Evolutionary conservation across 306 rosid genomes (phyloP), one percentile per base, ranked within the genome.

Genomic region (Luffa acutangula): DNA sequence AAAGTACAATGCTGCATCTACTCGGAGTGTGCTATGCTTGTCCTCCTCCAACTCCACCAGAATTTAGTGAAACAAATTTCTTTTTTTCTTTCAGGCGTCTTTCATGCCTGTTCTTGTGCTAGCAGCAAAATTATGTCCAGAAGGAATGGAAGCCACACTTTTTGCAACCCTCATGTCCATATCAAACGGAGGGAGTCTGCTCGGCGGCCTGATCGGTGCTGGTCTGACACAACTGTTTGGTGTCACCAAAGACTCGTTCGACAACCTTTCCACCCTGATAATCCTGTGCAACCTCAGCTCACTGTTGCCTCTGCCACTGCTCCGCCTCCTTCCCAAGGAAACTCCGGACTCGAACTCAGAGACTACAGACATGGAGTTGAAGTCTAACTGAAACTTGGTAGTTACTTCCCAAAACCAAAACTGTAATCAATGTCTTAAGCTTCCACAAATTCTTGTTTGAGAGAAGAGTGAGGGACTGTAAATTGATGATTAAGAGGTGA

Each of bases 91-190:
- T 49, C 78, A 75, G 99, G 99, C 96, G 77, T 96, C 99, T 81
- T 93, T 96, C 89, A 93, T 95, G 98, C 98, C 98, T 2, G 97
- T 94, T 87, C 97, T 95, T 77, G 99, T 95, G 81, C 88, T 95
- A 57, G 97, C 99, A 46, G 99, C 99, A 77, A 95, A 82, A 75
- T 83, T 95, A 60, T 96, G 99, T 84, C 99, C 98, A 0, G 99
- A 96, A 88, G 99, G 99, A 76, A 91, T 96, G 94, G 98, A 96
- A 82, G 99, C 99, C 57, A 96, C 98, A 31, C 97, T 93, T 65
- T 96, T 96, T 37, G 99, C 99, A 78, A 96, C 99, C 84, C 97
- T 96, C 36, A 96, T 96, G 99, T 96, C 99, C 53, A 82, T 96
- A 78, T 90, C 96, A 21, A 96, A 96, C 31, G 99, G 94, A 39